Base-by-base conservation (phyloP, 371 early-diverging fungal species). In the Mortierella sp. region DNA sequence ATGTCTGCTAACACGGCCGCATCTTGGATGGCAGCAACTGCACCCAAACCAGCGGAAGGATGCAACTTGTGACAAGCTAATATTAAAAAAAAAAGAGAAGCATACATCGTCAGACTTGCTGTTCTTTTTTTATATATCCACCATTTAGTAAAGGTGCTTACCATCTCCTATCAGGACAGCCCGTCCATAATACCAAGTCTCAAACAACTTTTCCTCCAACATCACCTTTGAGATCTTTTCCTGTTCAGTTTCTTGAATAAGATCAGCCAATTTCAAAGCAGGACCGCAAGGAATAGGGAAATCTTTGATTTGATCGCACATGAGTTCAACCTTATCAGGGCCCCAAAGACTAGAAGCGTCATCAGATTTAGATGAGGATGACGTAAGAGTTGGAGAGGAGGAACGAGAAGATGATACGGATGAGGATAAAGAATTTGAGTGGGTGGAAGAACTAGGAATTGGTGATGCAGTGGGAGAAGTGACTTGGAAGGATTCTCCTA, bases 171-270 rank as follows among this genome's bases (percentile, higher is more conserved):
- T 10, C 31, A 73, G 51, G 10, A 73, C 73, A 13, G 32, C 59
- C 19, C 73, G 40, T n/a, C 73, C 73, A 37, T 49, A 73, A 2
- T 35, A 62, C 73, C 73, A 73, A 1, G 73, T 73, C 58, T 73
- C 67, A n/a, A 73, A 73, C 58, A 73, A 32, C 64, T 73, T 73
- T 31, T 73, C 73, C 23, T 73, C 73, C 56, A 72, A 43, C 73
- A 72, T 72, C 35, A 72, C 73, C 34, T 66, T 66, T 3, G 66
- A 66, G 62, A 73, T 67, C 53, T 58, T 66, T 17, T 66, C 67
- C 7, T 56, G 31, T 7, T 45, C 58, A 6, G 73, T 73, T 13
- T 55, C 32, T 19, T 62, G 62, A 35, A 73, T 67, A 49, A 73
- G 32, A 35, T 73, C 73, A 19, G 40, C 22, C 31, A 73, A 37